A percentile compares a stretch with the other conserved stretches of the same genome.
phyloP scores from a whole-genome alignment of 495 filamentous ascomycete genomes.

The Penicillium riverlandense region DNA sequence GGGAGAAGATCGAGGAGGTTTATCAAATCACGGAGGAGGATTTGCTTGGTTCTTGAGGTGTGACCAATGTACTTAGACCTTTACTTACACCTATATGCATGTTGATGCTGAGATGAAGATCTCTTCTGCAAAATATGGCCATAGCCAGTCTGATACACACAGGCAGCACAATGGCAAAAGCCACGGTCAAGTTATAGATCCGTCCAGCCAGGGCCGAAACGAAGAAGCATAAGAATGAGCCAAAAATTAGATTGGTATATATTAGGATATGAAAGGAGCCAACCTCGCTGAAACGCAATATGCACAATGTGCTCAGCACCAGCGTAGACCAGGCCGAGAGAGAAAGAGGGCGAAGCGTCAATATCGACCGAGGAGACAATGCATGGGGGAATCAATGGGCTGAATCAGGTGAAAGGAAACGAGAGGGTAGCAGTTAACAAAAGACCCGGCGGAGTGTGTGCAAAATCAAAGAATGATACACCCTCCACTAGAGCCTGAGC shows the following conservation, averaged over 20 bases:
- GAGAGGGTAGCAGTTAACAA: neutral
- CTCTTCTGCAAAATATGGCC: too few relatives aligned
- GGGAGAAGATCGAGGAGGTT: constrained; percentile 37
- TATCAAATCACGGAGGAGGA: constrained; percentile 31
- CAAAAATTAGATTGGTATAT: constrained; percentile 24
- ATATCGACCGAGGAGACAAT: constrained; percentile 1
- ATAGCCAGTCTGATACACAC: too few relatives aligned
- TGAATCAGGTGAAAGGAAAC: neutral
- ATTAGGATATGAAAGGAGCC: constrained; percentile 8
- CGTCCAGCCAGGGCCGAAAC: neutral
- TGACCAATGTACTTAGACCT: neutral
- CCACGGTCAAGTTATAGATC: too few relatives aligned
- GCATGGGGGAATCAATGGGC: constrained; percentile 23
- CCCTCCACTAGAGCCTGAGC: constrained; percentile 22
- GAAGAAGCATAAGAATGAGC: neutral
- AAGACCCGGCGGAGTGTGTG: neutral
- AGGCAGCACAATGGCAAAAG: too few relatives aligned
- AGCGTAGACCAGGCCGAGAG: neutral
- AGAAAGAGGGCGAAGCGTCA: neutral
- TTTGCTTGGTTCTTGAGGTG: constrained; percentile 8
- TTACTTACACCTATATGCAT: neutral
- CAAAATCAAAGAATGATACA: constrained; percentile 29
- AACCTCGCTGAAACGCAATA: constrained; percentile 24
- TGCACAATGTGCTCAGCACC: constrained; percentile 10
- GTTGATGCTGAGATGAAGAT: neutral